Evolutionary conservation across 495 filamentous ascomycete genomes (phyloP).

Genomic region (Aspergillus steynii): DNA sequence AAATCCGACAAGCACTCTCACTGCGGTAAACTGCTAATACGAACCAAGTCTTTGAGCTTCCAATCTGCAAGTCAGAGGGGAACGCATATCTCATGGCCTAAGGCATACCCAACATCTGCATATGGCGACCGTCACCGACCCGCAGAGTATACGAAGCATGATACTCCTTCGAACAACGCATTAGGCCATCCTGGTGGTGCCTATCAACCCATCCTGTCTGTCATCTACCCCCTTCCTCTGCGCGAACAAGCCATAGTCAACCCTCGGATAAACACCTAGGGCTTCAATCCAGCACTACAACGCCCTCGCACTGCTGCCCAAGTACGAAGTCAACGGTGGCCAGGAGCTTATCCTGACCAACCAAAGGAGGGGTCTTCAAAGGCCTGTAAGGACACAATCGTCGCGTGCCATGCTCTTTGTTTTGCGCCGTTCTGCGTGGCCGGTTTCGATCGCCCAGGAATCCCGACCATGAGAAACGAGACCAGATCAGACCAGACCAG

Average conservation of each 20-base stretch:
- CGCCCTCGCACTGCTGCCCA: not conserved
- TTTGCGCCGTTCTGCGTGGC: not conserved
- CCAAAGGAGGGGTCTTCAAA: not conserved
- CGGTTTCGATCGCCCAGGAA: not conserved
- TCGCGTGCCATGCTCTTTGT: not conserved
- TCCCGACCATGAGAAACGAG: not conserved
- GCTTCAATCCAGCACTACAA: not conserved
- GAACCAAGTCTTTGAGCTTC: no score
- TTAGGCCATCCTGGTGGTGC: not conserved
- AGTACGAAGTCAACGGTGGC: not conserved
- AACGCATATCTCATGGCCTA: not conserved
- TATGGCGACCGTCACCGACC: no score
- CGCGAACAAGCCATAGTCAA: not conserved
- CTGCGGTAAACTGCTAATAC: no score
- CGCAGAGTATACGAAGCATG: no score
- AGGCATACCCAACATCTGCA: not conserved
- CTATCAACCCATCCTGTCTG: not conserved
- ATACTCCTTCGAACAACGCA: not conserved
- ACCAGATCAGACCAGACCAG: not conserved
- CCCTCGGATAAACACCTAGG: not conserved
- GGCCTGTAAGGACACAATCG: not conserved
- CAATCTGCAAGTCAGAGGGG: not conserved
- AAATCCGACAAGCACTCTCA: no score
- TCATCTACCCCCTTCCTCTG: not conserved
- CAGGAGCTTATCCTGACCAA: not conserved